These are phyloP conservation scores for Aspergillus fructus DNA, from an alignment of 2,329 filamentous ascomycete genomes.

Conservation along the genomic window DNA sequence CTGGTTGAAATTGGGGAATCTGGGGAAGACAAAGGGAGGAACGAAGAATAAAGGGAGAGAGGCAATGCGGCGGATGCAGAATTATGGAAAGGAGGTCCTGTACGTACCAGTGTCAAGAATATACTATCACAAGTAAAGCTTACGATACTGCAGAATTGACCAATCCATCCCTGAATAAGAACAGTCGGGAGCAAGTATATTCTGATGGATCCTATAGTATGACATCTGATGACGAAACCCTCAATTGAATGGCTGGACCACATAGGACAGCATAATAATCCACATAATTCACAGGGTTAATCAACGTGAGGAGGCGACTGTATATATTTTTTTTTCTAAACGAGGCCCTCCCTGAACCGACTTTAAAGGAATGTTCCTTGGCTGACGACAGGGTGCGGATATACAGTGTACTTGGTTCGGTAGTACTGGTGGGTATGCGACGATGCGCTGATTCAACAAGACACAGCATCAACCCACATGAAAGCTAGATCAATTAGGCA, in stretches of 20 bases:
- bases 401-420: background rate
- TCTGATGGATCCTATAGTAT: background rate
- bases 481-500: background rate
- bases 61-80: no score
- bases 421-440: background rate
- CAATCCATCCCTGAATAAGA: background rate
- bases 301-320: background rate
- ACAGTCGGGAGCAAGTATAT: background rate
- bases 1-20: background rate
- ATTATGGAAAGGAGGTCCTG: no score
- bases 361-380: background rate
- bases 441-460: background rate
- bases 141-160: no score
- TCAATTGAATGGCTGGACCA: background rate
- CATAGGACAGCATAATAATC: background rate
- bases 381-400: constrained; percentile 4
- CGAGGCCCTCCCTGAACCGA: background rate
- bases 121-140: no score
- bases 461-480: background rate
- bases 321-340: background rate
- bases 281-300: background rate
- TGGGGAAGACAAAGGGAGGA: background rate
- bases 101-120: no score
- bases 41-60: background rate
- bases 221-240: constrained; percentile 6